Conservation (phyloP, 495 filamentous ascomycete species). For the Rostrohypoxylon terebratum region DNA sequence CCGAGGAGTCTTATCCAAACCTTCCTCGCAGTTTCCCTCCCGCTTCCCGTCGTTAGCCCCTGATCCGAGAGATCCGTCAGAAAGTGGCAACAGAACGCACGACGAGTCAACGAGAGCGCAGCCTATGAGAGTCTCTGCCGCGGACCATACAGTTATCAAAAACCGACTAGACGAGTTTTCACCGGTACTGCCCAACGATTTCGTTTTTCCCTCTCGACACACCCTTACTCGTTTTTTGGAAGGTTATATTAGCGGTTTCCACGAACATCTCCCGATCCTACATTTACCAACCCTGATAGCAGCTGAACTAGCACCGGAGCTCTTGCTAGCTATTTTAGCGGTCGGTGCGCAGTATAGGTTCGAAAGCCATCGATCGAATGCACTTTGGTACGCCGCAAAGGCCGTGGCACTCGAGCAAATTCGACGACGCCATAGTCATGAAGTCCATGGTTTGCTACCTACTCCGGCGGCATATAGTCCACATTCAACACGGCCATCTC, state of each 20-base stretch:
- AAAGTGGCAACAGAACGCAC: constrained; percentile 55
- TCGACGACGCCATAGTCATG: constrained; percentile 63
- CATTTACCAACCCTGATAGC: constrained; percentile 72
- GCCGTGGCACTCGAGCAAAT: constrained; percentile 66
- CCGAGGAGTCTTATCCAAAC: constrained; percentile 57
- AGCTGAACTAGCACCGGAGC: constrained; percentile 65
- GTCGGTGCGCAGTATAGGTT: constrained; percentile 78
- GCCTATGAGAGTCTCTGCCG: constrained; percentile 73
- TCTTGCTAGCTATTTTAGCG: constrained; percentile 72
- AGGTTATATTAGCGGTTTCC: constrained; percentile 74
- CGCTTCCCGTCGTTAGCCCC: constrained; percentile 75
- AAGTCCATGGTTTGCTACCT: constrained; percentile 62
- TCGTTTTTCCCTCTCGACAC: constrained; percentile 72
- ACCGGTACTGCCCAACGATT: constrained; percentile 72
- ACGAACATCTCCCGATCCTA: constrained; percentile 75
- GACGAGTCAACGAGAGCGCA: constrained; percentile 58
- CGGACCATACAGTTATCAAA: constrained; percentile 71
- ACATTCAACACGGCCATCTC: constrained; percentile 63
- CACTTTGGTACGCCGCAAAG: constrained; percentile 75
- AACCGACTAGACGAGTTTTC: constrained; percentile 74
- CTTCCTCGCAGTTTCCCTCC: constrained; percentile 75
- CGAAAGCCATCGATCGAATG: constrained; percentile 73
- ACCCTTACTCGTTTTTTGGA: constrained; percentile 73
- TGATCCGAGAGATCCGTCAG: constrained; percentile 69
- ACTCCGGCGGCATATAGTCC: constrained; percentile 64